Conservation (phyloP, 306 rosid species). For the Datisca glomerata region DNA sequence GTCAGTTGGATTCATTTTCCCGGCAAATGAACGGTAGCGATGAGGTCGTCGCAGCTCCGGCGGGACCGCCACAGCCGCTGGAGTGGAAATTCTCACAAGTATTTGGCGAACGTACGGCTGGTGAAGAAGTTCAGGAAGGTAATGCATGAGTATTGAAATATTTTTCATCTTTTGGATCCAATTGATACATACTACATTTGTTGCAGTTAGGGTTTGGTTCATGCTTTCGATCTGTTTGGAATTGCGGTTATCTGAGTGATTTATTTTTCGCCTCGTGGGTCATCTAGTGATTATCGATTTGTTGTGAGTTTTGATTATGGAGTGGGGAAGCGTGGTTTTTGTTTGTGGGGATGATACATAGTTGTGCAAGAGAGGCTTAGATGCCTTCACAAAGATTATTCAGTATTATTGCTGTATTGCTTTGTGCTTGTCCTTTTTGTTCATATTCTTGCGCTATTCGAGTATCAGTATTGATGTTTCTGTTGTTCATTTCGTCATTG, state of each 20-base stretch:
- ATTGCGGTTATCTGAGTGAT: slow-evolving; percentile 27
- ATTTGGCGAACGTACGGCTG: slow-evolving; percentile 94
- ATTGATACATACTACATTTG: slow-evolving; percentile 19
- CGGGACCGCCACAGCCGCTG: slow-evolving; percentile 55
- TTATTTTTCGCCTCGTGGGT: slow-evolving; percentile 23
- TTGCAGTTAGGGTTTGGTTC: slow-evolving; percentile 50
- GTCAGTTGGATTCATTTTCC: slow-evolving; percentile 32
- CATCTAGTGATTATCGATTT: slow-evolving; percentile 16
- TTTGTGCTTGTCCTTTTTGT: too few relatives aligned
- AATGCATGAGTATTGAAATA: slow-evolving; percentile 1
- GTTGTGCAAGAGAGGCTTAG: slow-evolving; percentile 14
- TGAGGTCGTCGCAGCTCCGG: slow-evolving; percentile 76
- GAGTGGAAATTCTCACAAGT: slow-evolving; percentile 99
- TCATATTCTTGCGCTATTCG: too few relatives aligned
- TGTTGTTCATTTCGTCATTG: too few relatives aligned
- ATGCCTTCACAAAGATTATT: slow-evolving; percentile 2
- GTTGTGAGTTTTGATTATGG: slow-evolving; percentile 20
- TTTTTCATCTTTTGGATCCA: slow-evolving; percentile 52
- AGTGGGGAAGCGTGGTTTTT: slow-evolving; percentile 25
- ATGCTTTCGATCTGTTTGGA: slow-evolving; percentile 40
- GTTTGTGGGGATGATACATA: slow-evolving; percentile 15
- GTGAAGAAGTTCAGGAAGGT: slow-evolving; percentile 99
- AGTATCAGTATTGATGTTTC: too few relatives aligned
- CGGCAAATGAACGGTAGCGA: slow-evolving; percentile 79
- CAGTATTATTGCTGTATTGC: background rate